Evolutionary conservation across 140 eudicot genomes (phyloP), one percentile per base, ranked within the genome.

Genomic region (Anethum foeniculum): DNA sequence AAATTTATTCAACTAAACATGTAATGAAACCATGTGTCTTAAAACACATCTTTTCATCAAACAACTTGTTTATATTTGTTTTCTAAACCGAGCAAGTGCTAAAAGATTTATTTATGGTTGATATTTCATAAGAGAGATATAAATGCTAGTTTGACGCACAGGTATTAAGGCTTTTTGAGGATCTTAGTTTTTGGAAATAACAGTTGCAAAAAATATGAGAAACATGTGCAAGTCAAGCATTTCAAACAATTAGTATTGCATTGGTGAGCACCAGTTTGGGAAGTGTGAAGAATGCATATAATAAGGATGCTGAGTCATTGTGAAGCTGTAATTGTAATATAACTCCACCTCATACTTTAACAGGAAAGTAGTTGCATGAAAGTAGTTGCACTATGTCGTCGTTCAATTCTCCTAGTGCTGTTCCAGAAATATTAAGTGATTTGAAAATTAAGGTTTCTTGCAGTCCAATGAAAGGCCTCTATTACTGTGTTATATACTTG

Each of bases 381-480:
- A 71, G 38, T 25, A 9, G 47, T 48, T 69, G 19, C 38, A 11
- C 43, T 36, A 51, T 47, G 38, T 46, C 36, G 39, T 78, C 71
- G 23, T 52, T 27, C 4, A 56, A 79, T 74, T 64, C 32, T 49
- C 27, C 49, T 51, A 65, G 38, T 44, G 47, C 25, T 46, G 51
- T 19, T 76, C 54, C 71, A 34, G 75, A 81, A 32, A 76, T 10
- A 14, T 48, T 64, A 58, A 56, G 47, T 65, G 13, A 25, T 47
- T 75, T 85, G n/a, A 79, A 5, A 41, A 25, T 48, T 60, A 77
- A 30, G 27, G 60, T 64, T 56, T 15, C 56, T 75, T 85, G 90
- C 96, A 94, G 98, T 81, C 95, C 97, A 56, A 82, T 88, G 93
- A 94, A 89, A 85, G 97, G 97, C 80, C 95, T 94, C n/a, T 94